Evolutionary conservation across 306 rosid species (phyloP).

Genomic region (Malus orientalis): DNA sequence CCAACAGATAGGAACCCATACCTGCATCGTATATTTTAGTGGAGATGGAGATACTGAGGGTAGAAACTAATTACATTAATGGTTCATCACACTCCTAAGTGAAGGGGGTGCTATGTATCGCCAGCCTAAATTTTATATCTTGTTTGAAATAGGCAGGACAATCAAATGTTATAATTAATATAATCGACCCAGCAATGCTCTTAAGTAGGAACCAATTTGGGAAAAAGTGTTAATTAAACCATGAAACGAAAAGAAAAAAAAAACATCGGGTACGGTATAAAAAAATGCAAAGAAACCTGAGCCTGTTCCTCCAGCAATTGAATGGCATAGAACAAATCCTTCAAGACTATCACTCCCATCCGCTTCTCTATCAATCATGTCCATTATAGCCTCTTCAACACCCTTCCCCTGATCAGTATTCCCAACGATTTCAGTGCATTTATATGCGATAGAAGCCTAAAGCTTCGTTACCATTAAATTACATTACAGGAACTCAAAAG

Average conservation of each 20-base stretch:
- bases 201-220: background rate
- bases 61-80: background rate
- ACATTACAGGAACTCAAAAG: background rate
- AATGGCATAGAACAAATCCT: constrained; percentile 97
- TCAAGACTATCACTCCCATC: constrained; percentile 99
- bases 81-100: background rate
- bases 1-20: constrained; percentile 95
- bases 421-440: background rate
- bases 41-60: background rate
- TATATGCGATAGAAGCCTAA: background rate
- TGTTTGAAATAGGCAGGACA: background rate
- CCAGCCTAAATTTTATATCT: background rate
- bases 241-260: background rate
- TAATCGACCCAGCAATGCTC: background rate
- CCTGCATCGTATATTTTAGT: constrained; percentile 35
- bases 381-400: constrained; percentile 99
- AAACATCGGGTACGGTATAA: background rate
- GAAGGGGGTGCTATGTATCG: background rate
- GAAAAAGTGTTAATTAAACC: background rate
- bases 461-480: background rate
- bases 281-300: constrained; percentile 53
- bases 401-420: constrained; percentile 70
- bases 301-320: constrained; percentile 99
- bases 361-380: constrained; percentile 99
- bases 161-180: background rate